Conservation (phyloP, 2,329 filamentous ascomycete genomes). For the Aspergillus oerlinghausenensis region DNA sequence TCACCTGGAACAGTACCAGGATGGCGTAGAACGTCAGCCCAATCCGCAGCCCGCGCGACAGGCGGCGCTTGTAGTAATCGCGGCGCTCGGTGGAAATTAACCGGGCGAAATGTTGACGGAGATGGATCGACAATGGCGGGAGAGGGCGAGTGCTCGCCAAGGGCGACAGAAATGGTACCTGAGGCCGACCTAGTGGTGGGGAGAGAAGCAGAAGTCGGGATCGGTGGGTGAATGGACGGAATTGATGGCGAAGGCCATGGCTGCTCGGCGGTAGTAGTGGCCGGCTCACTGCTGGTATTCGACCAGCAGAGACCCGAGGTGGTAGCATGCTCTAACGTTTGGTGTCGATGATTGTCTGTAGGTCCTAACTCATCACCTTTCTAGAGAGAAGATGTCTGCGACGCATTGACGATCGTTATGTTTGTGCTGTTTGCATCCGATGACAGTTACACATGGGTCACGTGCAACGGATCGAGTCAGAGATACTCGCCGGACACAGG, state of each 20-base stretch:
- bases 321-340: slow-evolving; percentile 26
- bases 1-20: slow-evolving; percentile 55
- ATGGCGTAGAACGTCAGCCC: slow-evolving; percentile 69
- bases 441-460: not conserved
- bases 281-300: slow-evolving; percentile 37
- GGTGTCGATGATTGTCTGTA: not conserved
- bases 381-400: not conserved
- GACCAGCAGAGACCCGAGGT: slow-evolving; percentile 31
- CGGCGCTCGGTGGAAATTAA: slow-evolving; percentile 72
- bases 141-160: slow-evolving; percentile 44
- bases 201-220: slow-evolving; percentile 51
- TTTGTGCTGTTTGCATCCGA: slow-evolving; percentile 13
- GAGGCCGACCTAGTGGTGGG: slow-evolving; percentile 51
- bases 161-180: slow-evolving; percentile 62
- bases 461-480: not conserved
- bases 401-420: slow-evolving; percentile 6
- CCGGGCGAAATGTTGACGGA: slow-evolving; percentile 55
- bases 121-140: slow-evolving; percentile 51
- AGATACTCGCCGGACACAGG: too few species aligned
- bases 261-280: slow-evolving; percentile 33
- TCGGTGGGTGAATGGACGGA: slow-evolving; percentile 56
- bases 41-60: slow-evolving; percentile 63
- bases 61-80: slow-evolving; percentile 42
- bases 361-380: too few species aligned
- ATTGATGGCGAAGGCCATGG: slow-evolving; percentile 14